These are phyloP conservation scores for Neoboletus subvelutipes DNA, from an alignment of 768 basidiomycete species.

Conservation along the genomic window DNA sequence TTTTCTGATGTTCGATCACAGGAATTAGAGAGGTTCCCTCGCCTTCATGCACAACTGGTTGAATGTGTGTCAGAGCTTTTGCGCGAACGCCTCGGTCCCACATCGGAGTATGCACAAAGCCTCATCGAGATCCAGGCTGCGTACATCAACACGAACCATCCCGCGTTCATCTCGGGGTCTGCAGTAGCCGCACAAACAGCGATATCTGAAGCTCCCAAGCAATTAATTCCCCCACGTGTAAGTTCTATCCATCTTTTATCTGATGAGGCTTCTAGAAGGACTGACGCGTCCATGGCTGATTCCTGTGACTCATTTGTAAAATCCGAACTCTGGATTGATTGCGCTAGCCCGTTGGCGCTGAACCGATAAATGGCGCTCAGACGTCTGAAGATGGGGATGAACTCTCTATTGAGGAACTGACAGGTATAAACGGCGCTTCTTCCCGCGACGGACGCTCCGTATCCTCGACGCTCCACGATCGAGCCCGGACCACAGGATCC, in stretches of 20 bases:
- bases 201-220: slow-evolving; percentile 41
- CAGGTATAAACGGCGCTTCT: slow-evolving; percentile 52
- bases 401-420: slow-evolving; percentile 54
- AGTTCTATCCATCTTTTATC: slow-evolving; percentile 25
- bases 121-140: slow-evolving; percentile 97
- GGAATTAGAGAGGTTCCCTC: slow-evolving; percentile 96
- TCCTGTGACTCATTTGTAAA: slow-evolving; percentile 14
- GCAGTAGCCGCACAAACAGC: slow-evolving; percentile 57
- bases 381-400: slow-evolving; percentile 65
- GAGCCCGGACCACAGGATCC: slow-evolving; percentile 50
- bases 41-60: slow-evolving; percentile 87
- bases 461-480: slow-evolving; percentile 76
- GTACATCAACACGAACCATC: slow-evolving; percentile 99
- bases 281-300: slow-evolving; percentile 17
- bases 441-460: slow-evolving; percentile 66
- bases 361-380: slow-evolving; percentile 55
- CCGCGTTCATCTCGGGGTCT: slow-evolving; percentile 84
- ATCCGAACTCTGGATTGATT: slow-evolving; percentile 1
- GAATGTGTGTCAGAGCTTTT: slow-evolving; percentile 97
- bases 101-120: slow-evolving; percentile 94
- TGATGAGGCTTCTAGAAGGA: slow-evolving; percentile 5
- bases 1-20: slow-evolving; percentile 33
- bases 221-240: slow-evolving; percentile 52
- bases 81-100: slow-evolving; percentile 92
- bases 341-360: slow-evolving; percentile 59